Conservation (phyloP, 192 early-diverging fungal genomes). For the Coemansia javaensis region DNA sequence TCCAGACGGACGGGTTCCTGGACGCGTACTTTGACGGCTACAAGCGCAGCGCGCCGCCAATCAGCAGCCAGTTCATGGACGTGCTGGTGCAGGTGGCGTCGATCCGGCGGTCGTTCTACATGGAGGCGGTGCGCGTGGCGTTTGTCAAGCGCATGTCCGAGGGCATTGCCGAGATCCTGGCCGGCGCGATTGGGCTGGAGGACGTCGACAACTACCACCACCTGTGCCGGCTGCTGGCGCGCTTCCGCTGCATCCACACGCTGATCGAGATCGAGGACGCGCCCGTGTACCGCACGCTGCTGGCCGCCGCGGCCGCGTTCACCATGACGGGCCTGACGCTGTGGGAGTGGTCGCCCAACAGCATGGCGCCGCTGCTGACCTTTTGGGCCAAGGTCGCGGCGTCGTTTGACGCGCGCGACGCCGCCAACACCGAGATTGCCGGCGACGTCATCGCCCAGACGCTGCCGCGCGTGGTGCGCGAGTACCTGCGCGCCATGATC, state of each 20-base stretch:
- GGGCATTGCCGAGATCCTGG: slow-evolving; percentile 65
- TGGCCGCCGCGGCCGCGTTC: slow-evolving; percentile 20
- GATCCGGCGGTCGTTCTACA: slow-evolving; percentile 81
- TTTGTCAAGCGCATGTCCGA: slow-evolving; percentile 69
- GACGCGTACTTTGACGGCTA: slow-evolving; percentile 69
- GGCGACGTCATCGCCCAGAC: slow-evolving; percentile 35
- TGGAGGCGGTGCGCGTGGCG: slow-evolving; percentile 61
- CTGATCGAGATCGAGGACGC: slow-evolving; percentile 73
- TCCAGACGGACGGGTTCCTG: slow-evolving; percentile 68
- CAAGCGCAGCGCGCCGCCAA: slow-evolving; percentile 54
- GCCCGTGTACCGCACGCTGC: slow-evolving; percentile 54
- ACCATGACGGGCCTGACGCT: slow-evolving; percentile 36
- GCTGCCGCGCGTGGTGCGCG: slow-evolving; percentile 47
- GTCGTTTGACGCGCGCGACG: slow-evolving; percentile 47
- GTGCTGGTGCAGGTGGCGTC: slow-evolving; percentile 73
- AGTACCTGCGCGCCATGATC: slow-evolving; percentile 49
- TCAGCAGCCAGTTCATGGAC: slow-evolving; percentile 67
- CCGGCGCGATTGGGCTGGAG: slow-evolving; percentile 55
- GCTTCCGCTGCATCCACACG: slow-evolving; percentile 79
- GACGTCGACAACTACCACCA: slow-evolving; percentile 82
- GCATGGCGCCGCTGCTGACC: slow-evolving; percentile 66
- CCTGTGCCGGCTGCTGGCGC: slow-evolving; percentile 73
- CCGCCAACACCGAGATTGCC: slow-evolving; percentile 13
- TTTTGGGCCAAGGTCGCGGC: slow-evolving; percentile 84
- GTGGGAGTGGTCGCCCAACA: slow-evolving; percentile 67